Evolutionary conservation across 805 yeast genomes (phyloP).

Genomic region (Candida sakaeoensis): DNA sequence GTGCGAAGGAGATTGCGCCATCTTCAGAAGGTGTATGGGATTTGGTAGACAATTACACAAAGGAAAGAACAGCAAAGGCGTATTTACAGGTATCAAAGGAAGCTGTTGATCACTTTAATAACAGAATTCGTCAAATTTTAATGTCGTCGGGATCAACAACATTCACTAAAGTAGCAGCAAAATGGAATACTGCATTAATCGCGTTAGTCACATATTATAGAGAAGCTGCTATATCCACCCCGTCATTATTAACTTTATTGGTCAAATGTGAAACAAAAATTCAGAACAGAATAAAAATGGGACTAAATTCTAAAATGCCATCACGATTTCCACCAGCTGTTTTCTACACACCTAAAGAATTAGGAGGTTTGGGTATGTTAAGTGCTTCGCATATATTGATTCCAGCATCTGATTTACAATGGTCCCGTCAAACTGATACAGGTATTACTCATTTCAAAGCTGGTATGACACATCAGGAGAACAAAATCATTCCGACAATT

Average conservation of each 20-base stretch:
- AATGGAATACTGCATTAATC: conserved; percentile 92
- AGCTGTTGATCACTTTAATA: conserved; percentile 76
- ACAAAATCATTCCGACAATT: conserved; percentile 83
- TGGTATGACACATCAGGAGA: conserved; percentile 84
- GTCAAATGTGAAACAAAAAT: conserved; percentile 91
- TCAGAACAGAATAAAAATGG: conserved; percentile 91
- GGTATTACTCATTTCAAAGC: conserved; percentile 93
- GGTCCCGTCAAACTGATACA: conserved; percentile 91
- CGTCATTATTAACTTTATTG: conserved; percentile 67
- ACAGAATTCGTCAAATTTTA: conserved; percentile 80
- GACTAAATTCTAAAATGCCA: conserved; percentile 97
- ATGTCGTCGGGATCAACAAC: conserved; percentile 97
- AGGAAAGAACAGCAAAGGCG: conserved; percentile 87
- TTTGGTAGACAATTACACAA: conserved; percentile 61
- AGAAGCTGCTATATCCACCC: conserved; percentile 88
- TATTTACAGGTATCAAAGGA: conserved; percentile 77
- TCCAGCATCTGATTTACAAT: conserved; percentile 86
- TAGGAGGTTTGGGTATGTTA: conserved; percentile 97
- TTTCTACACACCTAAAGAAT: conserved; percentile 93
- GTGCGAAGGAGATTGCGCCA: conserved; percentile 52
- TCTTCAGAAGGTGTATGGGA: conserved; percentile 91
- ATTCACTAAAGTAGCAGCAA: conserved; percentile 87
- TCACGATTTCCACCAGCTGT: conserved; percentile 98
- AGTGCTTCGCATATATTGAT: conserved; percentile 95
- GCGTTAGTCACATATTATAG: conserved; percentile 85